Percentiles rank a stretch among this genome's conserved stretches.
These are phyloP conservation scores for Suillus brevipes DNA, from an alignment of 768 basidiomycete species.

Conservation along the genomic window DNA sequence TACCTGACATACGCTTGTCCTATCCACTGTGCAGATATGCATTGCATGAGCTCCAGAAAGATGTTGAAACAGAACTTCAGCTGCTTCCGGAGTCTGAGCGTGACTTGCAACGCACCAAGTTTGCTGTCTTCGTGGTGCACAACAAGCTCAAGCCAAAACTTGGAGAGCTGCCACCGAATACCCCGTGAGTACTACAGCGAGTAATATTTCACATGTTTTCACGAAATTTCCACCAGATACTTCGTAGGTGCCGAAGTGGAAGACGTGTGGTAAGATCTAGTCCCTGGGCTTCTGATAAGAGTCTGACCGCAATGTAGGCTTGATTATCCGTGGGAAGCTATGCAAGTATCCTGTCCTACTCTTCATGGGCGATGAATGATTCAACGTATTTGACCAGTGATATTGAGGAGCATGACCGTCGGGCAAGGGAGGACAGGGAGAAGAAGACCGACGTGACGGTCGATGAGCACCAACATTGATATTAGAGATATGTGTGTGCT, in stretches of 20 bases:
- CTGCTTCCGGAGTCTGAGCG: slow-evolving; percentile 70
- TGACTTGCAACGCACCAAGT: slow-evolving; percentile 73
- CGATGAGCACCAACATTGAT: background rate
- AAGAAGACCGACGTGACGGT: slow-evolving; percentile 1
- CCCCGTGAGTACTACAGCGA: slow-evolving; percentile 47
- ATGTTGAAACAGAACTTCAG: slow-evolving; percentile 73
- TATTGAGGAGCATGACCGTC: slow-evolving; percentile 74
- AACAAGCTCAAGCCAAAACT: slow-evolving; percentile 90
- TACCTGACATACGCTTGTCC: slow-evolving; percentile 5
- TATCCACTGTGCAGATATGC: slow-evolving; percentile 64
- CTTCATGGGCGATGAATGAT: slow-evolving; percentile 8
- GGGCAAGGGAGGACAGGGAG: slow-evolving; percentile 48
- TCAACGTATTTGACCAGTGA: slow-evolving; percentile 42
- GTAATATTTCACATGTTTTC: slow-evolving; percentile 9
- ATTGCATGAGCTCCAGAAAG: slow-evolving; percentile 83
- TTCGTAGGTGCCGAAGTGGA: slow-evolving; percentile 77
- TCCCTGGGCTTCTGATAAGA: slow-evolving; percentile 2
- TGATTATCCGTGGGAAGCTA: slow-evolving; percentile 84
- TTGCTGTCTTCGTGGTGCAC: slow-evolving; percentile 93
- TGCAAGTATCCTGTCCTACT: slow-evolving; percentile 41
- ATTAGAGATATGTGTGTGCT: background rate
- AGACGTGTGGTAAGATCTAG: slow-evolving; percentile 64
- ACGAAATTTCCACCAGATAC: slow-evolving; percentile 48
- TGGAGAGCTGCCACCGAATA: slow-evolving; percentile 66
- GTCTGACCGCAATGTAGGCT: slow-evolving; percentile 49